Evolutionary conservation across 208 protist species (phyloP), one percentile per base, ranked within the genome.

Genomic region (Trypanosoma congolense): DNA sequence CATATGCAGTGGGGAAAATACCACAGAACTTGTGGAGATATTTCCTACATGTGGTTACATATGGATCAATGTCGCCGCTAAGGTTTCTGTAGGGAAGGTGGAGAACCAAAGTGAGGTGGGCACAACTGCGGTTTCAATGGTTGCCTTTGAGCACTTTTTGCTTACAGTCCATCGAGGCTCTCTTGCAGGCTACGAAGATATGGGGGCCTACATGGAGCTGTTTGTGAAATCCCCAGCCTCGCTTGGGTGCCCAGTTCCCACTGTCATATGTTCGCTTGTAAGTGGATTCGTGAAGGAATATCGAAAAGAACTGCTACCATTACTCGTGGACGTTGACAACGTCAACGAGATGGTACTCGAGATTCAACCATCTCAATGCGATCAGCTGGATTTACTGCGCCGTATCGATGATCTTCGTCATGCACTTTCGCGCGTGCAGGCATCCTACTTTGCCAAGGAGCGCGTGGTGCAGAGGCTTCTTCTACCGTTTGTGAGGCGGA

Each of bases 341-440:
- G 70, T 90, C 0, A 80, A 93, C 41, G 85, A 93, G 67, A 65
- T 93, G 6, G 81, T 89, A 18, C 74, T 93, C 53, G 73, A 88
- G 49, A 83, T 93, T 24, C 35, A 75, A 50, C 85, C 85, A 0
- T 90, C 79, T 21, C 57, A 54, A 1, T 73, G 79, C 22, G 85
- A 93, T 63, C 76, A 88, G 42, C 55, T 67, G 26, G 85, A 93
- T 55, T 53, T 93, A 56, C 64, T 87, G n/a, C 40, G 66, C 28
- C 78, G 85, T 44, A 80, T 72, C 26, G 62, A 75, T 24, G 55
- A 51, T 40, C 38, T 88, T 18, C 81, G 85, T 4, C 69, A 86
- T 36, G 46, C 58, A 21, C 65, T 87, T 5, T 69, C 80, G 0
- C 26, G 44, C 3, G 54, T 86, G 14, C 81, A 93, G 66, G 60